A percentile compares a stretch with the other conserved stretches of the same genome.
These are phyloP conservation scores for Lasiodiplodia sp. DNA, from an alignment of 2,329 filamentous ascomycete species.

Conservation along the genomic window DNA sequence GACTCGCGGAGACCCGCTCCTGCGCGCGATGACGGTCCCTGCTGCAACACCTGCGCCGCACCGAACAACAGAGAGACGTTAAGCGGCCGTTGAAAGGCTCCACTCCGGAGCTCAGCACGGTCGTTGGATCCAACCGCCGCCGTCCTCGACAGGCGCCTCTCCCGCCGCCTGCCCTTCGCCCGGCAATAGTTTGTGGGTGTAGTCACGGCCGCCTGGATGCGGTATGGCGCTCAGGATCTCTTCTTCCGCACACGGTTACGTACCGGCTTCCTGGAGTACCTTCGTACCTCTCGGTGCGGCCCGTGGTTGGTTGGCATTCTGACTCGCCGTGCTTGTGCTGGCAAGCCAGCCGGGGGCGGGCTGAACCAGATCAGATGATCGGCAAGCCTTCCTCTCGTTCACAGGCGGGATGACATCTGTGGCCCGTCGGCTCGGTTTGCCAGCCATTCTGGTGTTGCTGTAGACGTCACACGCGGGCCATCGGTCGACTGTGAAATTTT, in stretches of 20 bases:
- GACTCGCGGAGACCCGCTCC: constrained; percentile 18
- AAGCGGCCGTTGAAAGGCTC: constrained; percentile 19
- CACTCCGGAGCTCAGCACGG: background rate
- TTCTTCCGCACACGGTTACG: background rate
- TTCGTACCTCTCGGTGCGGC: constrained; percentile 11
- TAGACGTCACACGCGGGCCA: constrained; percentile 13
- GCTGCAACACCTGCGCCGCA: constrained; percentile 11
- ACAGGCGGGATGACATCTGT: constrained; percentile 19
- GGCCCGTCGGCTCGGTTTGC: background rate
- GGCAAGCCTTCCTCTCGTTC: background rate
- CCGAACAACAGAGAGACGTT: background rate
- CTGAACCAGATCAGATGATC: constrained; percentile 2
- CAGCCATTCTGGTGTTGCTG: background rate
- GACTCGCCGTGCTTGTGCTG: constrained; percentile 6
- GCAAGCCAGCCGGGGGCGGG: background rate
- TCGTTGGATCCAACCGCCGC: constrained; percentile 3
- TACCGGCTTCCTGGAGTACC: constrained; percentile 9
- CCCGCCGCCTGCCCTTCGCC: constrained; percentile 1
- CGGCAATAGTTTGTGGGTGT: background rate
- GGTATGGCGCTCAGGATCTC: constrained; percentile 19
- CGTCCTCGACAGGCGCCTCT: background rate
- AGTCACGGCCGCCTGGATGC: background rate
- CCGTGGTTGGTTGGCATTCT: constrained; percentile 16
- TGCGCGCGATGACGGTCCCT: constrained; percentile 18
- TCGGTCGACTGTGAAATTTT: background rate